Base-by-base conservation (phyloP, 1,139 yeast species). In the Spencermartinsiella ligniputridi region DNA sequence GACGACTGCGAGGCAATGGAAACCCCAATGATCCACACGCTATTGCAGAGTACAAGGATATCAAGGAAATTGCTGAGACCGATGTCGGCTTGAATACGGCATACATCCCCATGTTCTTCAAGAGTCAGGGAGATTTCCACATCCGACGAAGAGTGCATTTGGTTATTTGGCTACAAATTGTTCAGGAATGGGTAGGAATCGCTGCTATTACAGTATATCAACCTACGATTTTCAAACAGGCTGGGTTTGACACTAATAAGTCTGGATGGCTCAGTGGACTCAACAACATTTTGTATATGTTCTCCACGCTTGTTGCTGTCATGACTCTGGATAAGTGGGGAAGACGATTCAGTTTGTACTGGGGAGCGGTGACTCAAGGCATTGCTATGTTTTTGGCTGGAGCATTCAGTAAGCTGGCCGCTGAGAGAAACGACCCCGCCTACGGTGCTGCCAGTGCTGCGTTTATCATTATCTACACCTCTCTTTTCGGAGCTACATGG, bases 191-290 rank as follows among this genome's bases (percentile, higher is more conserved):
- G 60, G 62, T 64, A 27, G 74, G 75, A 16, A 68, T 70, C 42
- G 70, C 70, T 41, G 69, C 69, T 44, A 61, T 70, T 47, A 71
- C 74, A 2, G 70, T 67, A 41, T 69, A 69, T 49, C 64, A 67
- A 47, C 69, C 69, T 13, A 62, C 64, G 11, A 68, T 69, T 35
- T 66, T 69, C 52, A 51, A 51, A 2, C 69, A 66, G 48, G 66
- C 70, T 5, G 67, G 68, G 3, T 65, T 62, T 49, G 53, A 54
- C 35, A 39, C 61, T 4, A 50, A 52, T 35, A 64, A 62, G 47
- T 46, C 68, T 3, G 63, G 61, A 25, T 59, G 63, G 62, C 53
- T 62, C 35, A 54, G 63, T 18, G 66, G 63, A 32, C 39, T 58
- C 16, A 62, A 62, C 48, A 57, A 59, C 47, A 55, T 62, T 18